Base-by-base conservation (phyloP, 441 rosid genomes). In the Iberis amara region DNA sequence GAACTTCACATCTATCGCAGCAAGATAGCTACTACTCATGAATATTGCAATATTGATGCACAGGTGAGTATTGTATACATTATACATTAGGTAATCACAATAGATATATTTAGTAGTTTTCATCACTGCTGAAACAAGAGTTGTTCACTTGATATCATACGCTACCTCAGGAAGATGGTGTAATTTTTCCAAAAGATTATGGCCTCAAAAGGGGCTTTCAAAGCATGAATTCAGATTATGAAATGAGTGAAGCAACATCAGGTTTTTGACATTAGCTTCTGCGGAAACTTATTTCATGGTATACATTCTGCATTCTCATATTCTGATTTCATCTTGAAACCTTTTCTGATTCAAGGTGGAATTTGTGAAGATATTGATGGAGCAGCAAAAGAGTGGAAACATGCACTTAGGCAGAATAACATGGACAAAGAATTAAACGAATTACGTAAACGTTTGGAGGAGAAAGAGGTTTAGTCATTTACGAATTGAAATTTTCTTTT, bases 361-460 rank as follows among this genome's bases (percentile, higher is more conserved):
- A 50, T 65, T 52, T 66, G 82, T 8, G 70, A 57, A 40, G 85
- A 80, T 61, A 68, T 75, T 51, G 87, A 72, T 65, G 82, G 72
- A 71, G 82, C 72, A 30, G 71, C 81, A 41, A 77, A 75, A 57
- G 86, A 83, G 71, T 80, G 81, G 78, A 86, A 76, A 68, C 84
- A 83, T 57, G 55, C 72, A 47, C 71, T 83, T 64, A 55, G 76
- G 68, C 75, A 62, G 27, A 76, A 75, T 69, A 71, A 71, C 39
- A 71, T 83, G 90, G 90, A 71, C 14, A 76, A 69, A 59, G 86
- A 83, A 69, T 66, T 83, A 68, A 68, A 66, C 28, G 86, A 83
- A 61, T 56, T 83, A 52, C 78, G 76, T 61, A 78, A 72, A 63
- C 73, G 72, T 47, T 73, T 80, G 69, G 82, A 83, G 69, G 77